These are phyloP conservation scores for Aspergillus sergii DNA, from an alignment of 2,329 filamentous ascomycete genomes.

Conservation along the genomic window DNA sequence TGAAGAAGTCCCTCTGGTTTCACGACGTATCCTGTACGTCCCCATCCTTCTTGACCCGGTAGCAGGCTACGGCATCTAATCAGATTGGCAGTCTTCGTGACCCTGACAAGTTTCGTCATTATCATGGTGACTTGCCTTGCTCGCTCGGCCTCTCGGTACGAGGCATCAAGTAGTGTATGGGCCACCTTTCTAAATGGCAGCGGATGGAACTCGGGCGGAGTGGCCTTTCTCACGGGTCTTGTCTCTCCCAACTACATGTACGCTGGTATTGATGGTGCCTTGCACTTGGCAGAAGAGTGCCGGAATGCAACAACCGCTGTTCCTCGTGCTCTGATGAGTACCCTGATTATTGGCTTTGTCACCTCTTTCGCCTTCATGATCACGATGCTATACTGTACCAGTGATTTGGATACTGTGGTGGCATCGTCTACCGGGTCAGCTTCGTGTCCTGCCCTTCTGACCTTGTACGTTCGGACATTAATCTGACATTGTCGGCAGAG, in stretches of 20 bases:
- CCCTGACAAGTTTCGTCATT: background rate
- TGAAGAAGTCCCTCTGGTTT: slow-evolving; percentile 15
- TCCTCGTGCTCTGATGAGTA: slow-evolving; percentile 35
- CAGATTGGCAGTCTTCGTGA: background rate
- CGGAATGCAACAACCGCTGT: slow-evolving; percentile 34
- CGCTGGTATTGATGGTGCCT: slow-evolving; percentile 34
- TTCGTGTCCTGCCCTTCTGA: background rate
- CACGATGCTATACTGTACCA: slow-evolving; percentile 36
- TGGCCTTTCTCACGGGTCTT: slow-evolving; percentile 45
- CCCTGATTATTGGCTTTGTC: slow-evolving; percentile 30
- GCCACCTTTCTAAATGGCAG: slow-evolving; percentile 32
- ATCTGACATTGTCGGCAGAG: background rate
- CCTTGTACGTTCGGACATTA: slow-evolving; percentile 21
- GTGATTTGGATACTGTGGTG: slow-evolving; percentile 26
- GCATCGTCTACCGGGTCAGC: slow-evolving; percentile 24
- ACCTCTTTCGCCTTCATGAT: slow-evolving; percentile 32
- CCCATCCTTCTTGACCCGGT: slow-evolving; percentile 6
- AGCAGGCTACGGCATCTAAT: background rate
- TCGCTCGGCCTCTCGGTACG: background rate
- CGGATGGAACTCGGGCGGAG: slow-evolving; percentile 37
- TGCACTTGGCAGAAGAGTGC: slow-evolving; percentile 43
- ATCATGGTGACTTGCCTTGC: slow-evolving; percentile 3
- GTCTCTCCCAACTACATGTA: slow-evolving; percentile 43
- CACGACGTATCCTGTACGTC: slow-evolving; percentile 23
- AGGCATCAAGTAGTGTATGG: background rate